Percentiles rank a stretch among this genome's conserved stretches.
phyloP scores from a whole-genome alignment of 257 asterid genomes.

The Solanum lignicaule region DNA sequence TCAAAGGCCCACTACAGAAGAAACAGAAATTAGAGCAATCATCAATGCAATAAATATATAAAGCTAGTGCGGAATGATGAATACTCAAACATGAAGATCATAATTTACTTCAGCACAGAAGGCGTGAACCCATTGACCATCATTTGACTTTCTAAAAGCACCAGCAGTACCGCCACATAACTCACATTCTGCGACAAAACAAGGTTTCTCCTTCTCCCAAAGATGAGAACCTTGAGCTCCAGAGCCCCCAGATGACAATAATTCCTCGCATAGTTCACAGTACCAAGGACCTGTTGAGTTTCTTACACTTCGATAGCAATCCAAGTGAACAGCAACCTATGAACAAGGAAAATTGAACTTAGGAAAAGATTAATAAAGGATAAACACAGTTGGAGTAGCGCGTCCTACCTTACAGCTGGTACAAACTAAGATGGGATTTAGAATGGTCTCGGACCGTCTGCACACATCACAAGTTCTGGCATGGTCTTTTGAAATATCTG shows the following conservation, averaged over 20 bases:
- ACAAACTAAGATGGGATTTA: conserved; percentile 79
- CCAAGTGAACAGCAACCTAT: conserved; percentile 95
- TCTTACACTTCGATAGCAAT: conserved; percentile 78
- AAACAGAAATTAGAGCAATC: conserved; percentile 14
- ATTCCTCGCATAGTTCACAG: conserved; percentile 89
- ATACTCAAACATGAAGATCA: background rate
- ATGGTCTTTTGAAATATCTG: conserved; percentile 49
- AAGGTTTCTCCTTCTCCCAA: conserved; percentile 74
- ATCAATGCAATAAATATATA: conserved; percentile 10
- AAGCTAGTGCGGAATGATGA: background rate
- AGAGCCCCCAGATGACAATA: conserved; percentile 45
- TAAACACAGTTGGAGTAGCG: background rate
- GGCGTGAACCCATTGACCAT: conserved; percentile 95
- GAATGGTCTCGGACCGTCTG: conserved; percentile 63
- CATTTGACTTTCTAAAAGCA: conserved; percentile 86
- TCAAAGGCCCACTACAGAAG: conserved; percentile 78
- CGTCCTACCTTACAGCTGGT: conserved; percentile 80
- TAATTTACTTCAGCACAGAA: conserved; percentile 91
- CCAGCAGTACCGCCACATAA: conserved; percentile 97
- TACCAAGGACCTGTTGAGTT: conserved; percentile 82
- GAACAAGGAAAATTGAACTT: background rate
- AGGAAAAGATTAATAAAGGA: background rate
- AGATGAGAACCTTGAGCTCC: conserved; percentile 44
- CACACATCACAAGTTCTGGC: conserved; percentile 83
- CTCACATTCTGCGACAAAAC: conserved; percentile 80